Conservation (phyloP, 1,139 yeast genomes). For the Candida tropicalis region DNA sequence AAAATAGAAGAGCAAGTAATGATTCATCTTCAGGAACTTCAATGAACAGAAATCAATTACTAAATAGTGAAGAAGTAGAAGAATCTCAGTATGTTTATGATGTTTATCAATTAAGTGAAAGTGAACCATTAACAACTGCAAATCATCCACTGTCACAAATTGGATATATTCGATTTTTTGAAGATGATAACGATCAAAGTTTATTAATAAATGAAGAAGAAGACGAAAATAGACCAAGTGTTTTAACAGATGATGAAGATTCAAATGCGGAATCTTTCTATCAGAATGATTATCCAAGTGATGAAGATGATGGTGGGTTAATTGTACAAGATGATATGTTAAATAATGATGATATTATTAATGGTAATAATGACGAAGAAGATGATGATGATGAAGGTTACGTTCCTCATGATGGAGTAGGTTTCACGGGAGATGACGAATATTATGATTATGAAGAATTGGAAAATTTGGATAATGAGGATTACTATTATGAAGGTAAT, state of each 20-base stretch:
- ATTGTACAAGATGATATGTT: conserved; percentile 14
- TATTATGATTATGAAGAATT: conserved; percentile 19
- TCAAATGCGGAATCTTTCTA: conserved; percentile 83
- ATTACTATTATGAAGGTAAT: conserved; percentile 29
- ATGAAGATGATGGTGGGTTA: conserved; percentile 63
- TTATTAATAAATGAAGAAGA: conserved; percentile 42
- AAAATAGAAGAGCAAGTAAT: conserved; percentile 15
- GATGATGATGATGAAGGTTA: conserved; percentile 25
- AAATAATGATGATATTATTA: conserved; percentile 20
- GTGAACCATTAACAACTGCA: conserved; percentile 51
- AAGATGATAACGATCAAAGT: conserved; percentile 58
- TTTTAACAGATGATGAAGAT: conserved; percentile 44
- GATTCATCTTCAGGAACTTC: conserved; percentile 15
- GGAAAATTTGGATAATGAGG: conserved; percentile 23
- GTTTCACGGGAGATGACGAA: conserved; percentile 19
- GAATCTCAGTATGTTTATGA: conserved; percentile 74
- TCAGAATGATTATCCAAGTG: conserved; percentile 93
- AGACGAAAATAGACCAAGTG: conserved; percentile 38
- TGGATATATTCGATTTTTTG: conserved; percentile 69
- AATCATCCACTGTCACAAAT: conserved; percentile 54
- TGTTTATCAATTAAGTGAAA: conserved; percentile 55
- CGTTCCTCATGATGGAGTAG: conserved; percentile 39
- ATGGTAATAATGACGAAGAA: conserved; percentile 17
- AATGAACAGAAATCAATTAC: conserved; percentile 3
- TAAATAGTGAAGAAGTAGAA: conserved; percentile 6